These are phyloP conservation scores for Exophiala lecanii-corni DNA, from an alignment of 2,329 filamentous ascomycete genomes.

Conservation along the genomic window DNA sequence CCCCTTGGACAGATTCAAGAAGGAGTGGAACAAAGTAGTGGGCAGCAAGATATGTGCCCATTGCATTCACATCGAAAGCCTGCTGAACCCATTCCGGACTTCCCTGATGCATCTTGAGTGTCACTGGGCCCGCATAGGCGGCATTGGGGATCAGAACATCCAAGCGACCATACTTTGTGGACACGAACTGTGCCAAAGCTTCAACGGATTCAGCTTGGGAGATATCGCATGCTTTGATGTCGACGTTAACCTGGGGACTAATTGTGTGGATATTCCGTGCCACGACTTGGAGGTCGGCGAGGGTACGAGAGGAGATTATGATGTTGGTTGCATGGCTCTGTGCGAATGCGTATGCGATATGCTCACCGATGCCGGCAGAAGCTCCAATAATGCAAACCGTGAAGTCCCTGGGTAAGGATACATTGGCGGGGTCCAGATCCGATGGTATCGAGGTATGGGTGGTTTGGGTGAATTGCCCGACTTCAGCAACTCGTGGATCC, in stretches of 20 bases:
- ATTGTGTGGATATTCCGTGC: constrained; percentile 26
- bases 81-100: constrained; percentile 32
- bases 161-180: constrained; percentile 15
- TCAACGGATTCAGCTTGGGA: constrained; percentile 28
- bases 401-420: constrained; percentile 28
- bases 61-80: constrained; percentile 35
- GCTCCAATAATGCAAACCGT: constrained; percentile 36
- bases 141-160: constrained; percentile 29
- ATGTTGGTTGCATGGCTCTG: constrained; percentile 32
- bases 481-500: constrained; percentile 18
- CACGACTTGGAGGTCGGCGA: constrained; percentile 29
- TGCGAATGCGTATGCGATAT: constrained; percentile 33
- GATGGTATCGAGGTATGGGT: constrained; percentile 9
- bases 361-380: constrained; percentile 34
- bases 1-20: constrained; percentile 27
- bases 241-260: constrained; percentile 27
- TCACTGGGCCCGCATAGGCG: constrained; percentile 32
- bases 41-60: constrained; percentile 36
- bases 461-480: constrained; percentile 15
- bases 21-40: constrained; percentile 35
- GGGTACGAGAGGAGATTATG: constrained; percentile 32
- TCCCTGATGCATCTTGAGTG: constrained; percentile 32
- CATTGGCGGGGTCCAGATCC: constrained; percentile 20
- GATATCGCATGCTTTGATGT: constrained; percentile 32
- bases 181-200: constrained; percentile 21